Percentiles rank a stretch among this genome's conserved stretches.
These are phyloP conservation scores for Citrus maxima DNA, from an alignment of 345 rosid species.

Conservation along the genomic window DNA sequence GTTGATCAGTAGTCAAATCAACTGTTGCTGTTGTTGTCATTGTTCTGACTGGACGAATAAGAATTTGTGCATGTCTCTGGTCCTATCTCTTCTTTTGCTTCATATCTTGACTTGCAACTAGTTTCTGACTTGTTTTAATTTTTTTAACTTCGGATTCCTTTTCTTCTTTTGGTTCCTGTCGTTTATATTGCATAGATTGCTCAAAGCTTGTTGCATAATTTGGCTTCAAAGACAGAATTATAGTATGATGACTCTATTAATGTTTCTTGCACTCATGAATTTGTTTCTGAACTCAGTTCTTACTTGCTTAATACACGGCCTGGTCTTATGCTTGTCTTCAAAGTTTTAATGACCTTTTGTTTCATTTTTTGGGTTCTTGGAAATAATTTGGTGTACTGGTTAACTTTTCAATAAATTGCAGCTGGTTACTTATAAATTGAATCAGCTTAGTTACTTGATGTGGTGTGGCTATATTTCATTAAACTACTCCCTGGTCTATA, in stretches of 20 bases:
- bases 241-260: background rate
- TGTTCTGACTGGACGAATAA: background rate
- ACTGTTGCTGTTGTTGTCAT: background rate
- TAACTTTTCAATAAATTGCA: background rate
- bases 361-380: background rate
- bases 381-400: background rate
- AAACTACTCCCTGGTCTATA: background rate
- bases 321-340: background rate
- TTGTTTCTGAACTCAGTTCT: background rate
- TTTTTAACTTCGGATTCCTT: background rate
- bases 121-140: background rate
- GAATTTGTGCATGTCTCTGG: background rate
- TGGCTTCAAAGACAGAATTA: background rate
- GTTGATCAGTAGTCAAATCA: background rate
- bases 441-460: background rate
- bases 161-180: background rate
- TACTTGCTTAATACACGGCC: background rate
- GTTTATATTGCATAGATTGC: background rate
- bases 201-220: background rate
- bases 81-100: background rate
- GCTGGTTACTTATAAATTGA: background rate
- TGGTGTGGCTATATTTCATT: background rate
- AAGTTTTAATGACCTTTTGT: background rate
- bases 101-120: background rate
- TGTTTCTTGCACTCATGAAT: background rate